phyloP scores from a whole-genome alignment of 331 rosid species.

The Acacia concinna region DNA sequence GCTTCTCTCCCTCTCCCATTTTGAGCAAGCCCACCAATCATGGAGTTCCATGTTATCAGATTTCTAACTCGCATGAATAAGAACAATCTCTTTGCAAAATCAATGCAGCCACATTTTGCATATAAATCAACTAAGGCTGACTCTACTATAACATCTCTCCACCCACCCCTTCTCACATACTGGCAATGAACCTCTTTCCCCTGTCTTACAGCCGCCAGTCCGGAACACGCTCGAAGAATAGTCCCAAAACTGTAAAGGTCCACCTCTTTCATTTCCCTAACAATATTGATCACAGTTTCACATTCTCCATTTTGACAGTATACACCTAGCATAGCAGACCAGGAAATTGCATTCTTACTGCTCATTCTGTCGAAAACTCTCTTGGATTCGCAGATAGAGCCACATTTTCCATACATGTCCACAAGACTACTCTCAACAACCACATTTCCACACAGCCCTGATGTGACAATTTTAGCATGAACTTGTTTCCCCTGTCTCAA shows the following conservation, averaged over 20 bases:
- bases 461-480: conserved; percentile 61
- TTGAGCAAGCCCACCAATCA: conserved; percentile 84
- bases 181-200: conserved; percentile 94
- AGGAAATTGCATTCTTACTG: conserved; percentile 64
- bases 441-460: conserved; percentile 65
- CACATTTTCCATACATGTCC: conserved; percentile 96
- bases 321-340: conserved; percentile 78
- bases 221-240: conserved; percentile 78
- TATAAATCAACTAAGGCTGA: conserved; percentile 85
- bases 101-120: conserved; percentile 80
- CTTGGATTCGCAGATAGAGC: conserved; percentile 47
- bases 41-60: conserved; percentile 88
- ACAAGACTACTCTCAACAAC: conserved; percentile 86
- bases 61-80: conserved; percentile 55
- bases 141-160: conserved; percentile 78
- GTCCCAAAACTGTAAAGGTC: conserved; percentile 75
- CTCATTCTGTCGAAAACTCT: conserved; percentile 68
- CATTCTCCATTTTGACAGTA: conserved; percentile 74
- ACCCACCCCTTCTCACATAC: conserved; percentile 76
- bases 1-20: conserved; percentile 76
- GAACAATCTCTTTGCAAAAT: conserved; percentile 59
- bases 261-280: conserved; percentile 56
- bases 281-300: conserved; percentile 58
- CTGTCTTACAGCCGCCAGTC: conserved; percentile 61
- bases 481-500: conserved; percentile 67